phyloP scores from a whole-genome alignment of 2,329 filamentous ascomycete genomes.

The Fusarium sp. region DNA sequence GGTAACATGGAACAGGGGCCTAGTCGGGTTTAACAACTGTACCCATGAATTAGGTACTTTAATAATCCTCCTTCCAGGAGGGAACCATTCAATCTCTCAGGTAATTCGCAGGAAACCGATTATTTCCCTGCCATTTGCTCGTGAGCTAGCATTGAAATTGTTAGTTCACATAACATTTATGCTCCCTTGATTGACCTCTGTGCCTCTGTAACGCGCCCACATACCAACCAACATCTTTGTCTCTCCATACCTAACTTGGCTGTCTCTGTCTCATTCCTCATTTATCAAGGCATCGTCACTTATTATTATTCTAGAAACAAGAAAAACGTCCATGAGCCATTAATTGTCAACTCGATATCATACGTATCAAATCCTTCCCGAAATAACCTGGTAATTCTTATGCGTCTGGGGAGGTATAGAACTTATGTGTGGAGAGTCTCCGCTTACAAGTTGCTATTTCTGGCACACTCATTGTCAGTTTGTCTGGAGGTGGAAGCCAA shows the following conservation, averaged over 20 bases:
- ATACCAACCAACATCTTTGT: background rate
- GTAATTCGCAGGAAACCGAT: background rate
- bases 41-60: conserved; percentile 13
- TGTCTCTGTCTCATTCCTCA: conserved; percentile 8
- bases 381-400: background rate
- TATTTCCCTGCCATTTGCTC: background rate
- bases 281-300: background rate
- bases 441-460: conserved; percentile 28
- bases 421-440: conserved; percentile 15
- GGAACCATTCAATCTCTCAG: background rate
- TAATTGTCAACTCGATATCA: background rate
- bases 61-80: conserved; percentile 14
- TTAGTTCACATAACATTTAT: background rate
- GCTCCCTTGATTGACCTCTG: background rate
- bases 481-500: conserved; percentile 6
- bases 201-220: background rate
- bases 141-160: background rate
- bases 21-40: conserved; percentile 11
- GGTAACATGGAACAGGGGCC: background rate
- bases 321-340: background rate
- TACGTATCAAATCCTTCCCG: conserved; percentile 4
- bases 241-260: background rate
- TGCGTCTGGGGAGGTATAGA: background rate
- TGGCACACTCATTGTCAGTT: conserved; percentile 2
- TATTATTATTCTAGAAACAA: conserved; percentile 1